A percentile compares a stretch with the other conserved stretches of the same genome.
Conservation (phyloP, 139 green algal genomes). For the Chlamydomonas sphaeroides region DNA sequence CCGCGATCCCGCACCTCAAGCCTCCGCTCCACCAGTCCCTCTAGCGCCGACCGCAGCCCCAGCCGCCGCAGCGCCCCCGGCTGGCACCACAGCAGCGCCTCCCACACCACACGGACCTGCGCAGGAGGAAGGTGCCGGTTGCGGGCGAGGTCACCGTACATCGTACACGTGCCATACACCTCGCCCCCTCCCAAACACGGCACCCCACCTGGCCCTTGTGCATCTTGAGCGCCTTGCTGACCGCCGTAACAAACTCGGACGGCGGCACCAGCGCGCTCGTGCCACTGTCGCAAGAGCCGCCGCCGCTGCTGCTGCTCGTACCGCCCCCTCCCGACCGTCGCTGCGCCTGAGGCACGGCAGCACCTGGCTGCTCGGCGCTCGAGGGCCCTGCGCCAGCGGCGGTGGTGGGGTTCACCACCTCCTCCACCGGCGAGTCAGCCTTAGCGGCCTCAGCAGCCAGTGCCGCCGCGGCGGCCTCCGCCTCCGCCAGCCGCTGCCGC, state of each 20-base stretch:
- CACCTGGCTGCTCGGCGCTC: too few species aligned
- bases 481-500: neutral
- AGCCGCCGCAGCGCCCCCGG: neutral
- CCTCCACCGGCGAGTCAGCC: neutral
- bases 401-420: neutral
- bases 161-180: too few species aligned
- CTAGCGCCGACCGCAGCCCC: constrained; percentile 11
- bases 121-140: neutral
- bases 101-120: constrained; percentile 65
- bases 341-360: too few species aligned
- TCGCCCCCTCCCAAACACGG: too few species aligned
- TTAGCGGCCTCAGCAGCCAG: neutral
- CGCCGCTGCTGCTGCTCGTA: too few species aligned
- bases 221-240: constrained; percentile 45
- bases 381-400: neutral
- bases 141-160: too few species aligned
- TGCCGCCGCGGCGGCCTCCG: neutral
- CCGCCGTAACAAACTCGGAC: constrained; percentile 5
- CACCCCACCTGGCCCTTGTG: constrained; percentile 42
- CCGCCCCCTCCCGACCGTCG: too few species aligned
- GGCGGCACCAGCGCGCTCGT: constrained; percentile 7
- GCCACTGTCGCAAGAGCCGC: too few species aligned
- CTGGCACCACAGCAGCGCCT: constrained; percentile 63
- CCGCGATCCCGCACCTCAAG: constrained; percentile 29
- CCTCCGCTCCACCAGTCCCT: constrained; percentile 37